Base-by-base conservation (phyloP, 169 alveolate genomes). In the Eimeria necatrix region DNA sequence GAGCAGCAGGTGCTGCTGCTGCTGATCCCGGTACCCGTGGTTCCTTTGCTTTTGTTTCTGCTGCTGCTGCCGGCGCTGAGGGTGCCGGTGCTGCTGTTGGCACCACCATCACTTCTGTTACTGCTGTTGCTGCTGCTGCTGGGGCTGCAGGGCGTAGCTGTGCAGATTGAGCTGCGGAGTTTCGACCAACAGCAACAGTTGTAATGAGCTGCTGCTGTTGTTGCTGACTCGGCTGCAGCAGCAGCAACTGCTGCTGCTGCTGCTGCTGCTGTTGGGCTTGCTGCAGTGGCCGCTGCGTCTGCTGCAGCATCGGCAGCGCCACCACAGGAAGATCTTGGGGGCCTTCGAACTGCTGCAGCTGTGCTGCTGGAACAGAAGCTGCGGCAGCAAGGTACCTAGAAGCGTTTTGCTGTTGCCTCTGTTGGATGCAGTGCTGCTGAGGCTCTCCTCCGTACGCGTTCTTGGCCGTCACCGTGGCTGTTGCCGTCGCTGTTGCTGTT, bases 61-160 rank as follows among this genome's bases (percentile, higher is more conserved):
- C 10, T 74, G 85, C 41, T 74, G 59, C 60, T 41, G 16, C n/a
- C 2, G 68, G 22, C 20, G 22, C 68, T 56, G 68, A 10, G 12
- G 68, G 22, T 56, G 68, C 68, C 20, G 68, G 68, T 18, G 20
- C 68, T 56, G 68, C 20, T 56, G 68, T 56, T 56, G 68, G 22
- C 20, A 10, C 68, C 20, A 18, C 68, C 20, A 18, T 10, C 68
- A 56, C 68, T 56, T 10, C 20, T 1, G 68, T 18, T 46, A 60
- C 85, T 74, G 59, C 60, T 74, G 85, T 6, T 74, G 85, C 60
- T 46, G 59, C 56, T 74, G 59, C 85, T 74, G 85, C 61, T 74
- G 85, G 24, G 6, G 61, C 61, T 74, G 53, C 85, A 70, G 80
- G 80, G 80, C 49, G 51, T 49, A 9, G 10, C 4, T 10, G 10